Base-by-base conservation (phyloP, 768 basidiomycete species). In the Multifurca ochricompacta region DNA sequence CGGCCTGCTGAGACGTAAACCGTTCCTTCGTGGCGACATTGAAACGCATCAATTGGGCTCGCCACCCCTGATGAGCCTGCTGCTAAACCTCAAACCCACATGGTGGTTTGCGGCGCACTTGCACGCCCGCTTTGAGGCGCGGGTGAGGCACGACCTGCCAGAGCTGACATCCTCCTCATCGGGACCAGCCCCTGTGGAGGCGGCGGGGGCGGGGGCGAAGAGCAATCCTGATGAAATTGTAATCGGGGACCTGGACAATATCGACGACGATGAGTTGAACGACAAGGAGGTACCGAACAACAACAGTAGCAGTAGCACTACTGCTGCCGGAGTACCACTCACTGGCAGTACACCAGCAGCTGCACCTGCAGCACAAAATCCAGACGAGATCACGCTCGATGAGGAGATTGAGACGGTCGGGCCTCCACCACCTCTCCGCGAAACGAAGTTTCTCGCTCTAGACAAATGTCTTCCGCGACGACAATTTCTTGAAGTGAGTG, bases 51-150 rank as follows among this genome's bases (percentile, higher is more conserved):
- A 69, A 11, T 79, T 96, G 11, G 95, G 94, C 23, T 94, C 91
- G 1, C 91, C 88, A 14, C 93, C 92, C 6, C 71, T 95, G 32
- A 83, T 87, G 76, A 81, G 80, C 11, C 73, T 97, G 1, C 69
- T 98, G 21, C 73, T 71, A 30, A 83, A 75, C 23, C 73, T 96
- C 30, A 75, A 79, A 62, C 94, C 94, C 0, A 63, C 75, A 42
- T 86, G 90, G 81, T 98, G 94, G 95, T 96, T 96, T 67, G 70
- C 90, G 3, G 94, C 92, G 0, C 95, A 97, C 69, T 64, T 97
- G 46, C 95, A 97, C 64, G 82, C 84, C 44, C 83, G 86, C 47
- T 97, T 87, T 63, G 85, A 91, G 55, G 94, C 91, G 2, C 67
- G 70, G 0, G 78, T 85, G 7, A 61, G 66, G 3, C 83, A 87